Base-by-base conservation (phyloP, 306 rosid genomes). In the Glycine latifolia region DNA sequence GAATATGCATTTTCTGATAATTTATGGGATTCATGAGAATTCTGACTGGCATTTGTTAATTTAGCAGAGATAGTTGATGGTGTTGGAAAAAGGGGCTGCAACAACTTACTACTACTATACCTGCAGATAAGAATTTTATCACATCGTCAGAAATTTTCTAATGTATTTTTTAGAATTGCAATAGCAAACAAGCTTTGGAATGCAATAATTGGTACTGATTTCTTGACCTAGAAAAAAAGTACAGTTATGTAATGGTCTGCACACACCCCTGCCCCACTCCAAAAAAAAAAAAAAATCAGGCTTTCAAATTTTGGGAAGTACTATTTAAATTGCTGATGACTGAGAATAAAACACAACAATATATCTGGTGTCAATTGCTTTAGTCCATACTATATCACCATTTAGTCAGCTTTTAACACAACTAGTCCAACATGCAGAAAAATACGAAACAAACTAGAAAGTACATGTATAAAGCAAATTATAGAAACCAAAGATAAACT, bases 91-190 rank as follows among this genome's bases (percentile, higher is more conserved):
- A 77, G 75, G 44, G 88, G 79, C 63, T 82, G 90, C 86, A 85
- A 77, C 71, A 73, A 60, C 85, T 85, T 86, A 75, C 84, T 50
- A 43, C 77, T 85, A 82, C 85, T 77, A 58, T 91, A 93, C 94
- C 97, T 93, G 92, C 84, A 81, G 48, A 72, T 11, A 50, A 74
- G 68, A 82, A 26, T 70, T 75, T 78, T 56, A 9, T 35, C 43
- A 26, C 31, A 26, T 26, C 31, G 67, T 75, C 52, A 71, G 75
- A 84, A 78, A 26, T 77, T 59, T 20, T 63, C 20, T n/a, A 17
- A 76, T 46, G 39, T 50, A 17, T 10, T 3, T 63, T 68, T 49
- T 0, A 56, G 46, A 12, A 55, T 56, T 31, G 62, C 53, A 44
- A 43, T 26, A 48, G 15, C 46, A 73, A 43, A 69, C 54, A 35